Conservation (phyloP, 2,329 filamentous ascomycete genomes). For the Aspergillus luchuensis region DNA sequence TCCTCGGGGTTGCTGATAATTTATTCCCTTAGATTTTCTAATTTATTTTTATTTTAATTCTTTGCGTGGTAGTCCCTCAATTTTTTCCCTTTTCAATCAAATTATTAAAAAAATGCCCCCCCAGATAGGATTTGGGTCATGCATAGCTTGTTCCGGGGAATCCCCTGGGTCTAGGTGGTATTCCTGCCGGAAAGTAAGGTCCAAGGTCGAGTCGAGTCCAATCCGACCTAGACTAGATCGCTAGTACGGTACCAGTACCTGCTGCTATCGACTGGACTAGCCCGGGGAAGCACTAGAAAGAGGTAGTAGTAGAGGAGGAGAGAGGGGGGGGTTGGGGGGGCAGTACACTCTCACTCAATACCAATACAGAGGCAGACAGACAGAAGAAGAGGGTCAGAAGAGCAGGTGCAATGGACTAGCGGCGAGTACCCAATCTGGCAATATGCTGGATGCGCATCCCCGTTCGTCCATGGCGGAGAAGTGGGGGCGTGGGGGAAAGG, state of each 20-base stretch:
- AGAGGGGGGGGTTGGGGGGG: background rate
- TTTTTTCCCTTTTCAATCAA: background rate
- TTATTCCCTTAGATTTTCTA: background rate
- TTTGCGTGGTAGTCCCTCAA: background rate
- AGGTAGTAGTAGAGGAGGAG: background rate
- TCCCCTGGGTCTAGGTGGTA: conserved; percentile 7
- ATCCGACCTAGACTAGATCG: background rate
- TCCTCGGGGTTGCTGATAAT: background rate
- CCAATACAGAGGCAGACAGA: background rate
- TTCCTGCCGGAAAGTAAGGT: background rate
- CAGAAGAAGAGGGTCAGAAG: background rate
- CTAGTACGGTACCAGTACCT: conserved; percentile 2
- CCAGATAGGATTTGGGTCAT: conserved; percentile 4
- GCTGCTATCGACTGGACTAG: background rate
- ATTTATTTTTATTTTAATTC: background rate
- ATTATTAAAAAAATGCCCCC: background rate
- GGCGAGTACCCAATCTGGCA: conserved; percentile 2
- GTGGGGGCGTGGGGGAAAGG: conserved; percentile 30
- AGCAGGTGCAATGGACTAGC: conserved; percentile 7
- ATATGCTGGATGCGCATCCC: conserved; percentile 10
- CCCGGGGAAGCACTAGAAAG: background rate
- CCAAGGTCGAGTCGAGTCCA: background rate
- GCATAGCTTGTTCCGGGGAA: conserved; percentile 12
- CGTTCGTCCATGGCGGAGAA: conserved; percentile 29
- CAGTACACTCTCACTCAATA: background rate